Conservation (phyloP, 2,329 filamentous ascomycete species). For the Neofusicoccum laricinum region DNA sequence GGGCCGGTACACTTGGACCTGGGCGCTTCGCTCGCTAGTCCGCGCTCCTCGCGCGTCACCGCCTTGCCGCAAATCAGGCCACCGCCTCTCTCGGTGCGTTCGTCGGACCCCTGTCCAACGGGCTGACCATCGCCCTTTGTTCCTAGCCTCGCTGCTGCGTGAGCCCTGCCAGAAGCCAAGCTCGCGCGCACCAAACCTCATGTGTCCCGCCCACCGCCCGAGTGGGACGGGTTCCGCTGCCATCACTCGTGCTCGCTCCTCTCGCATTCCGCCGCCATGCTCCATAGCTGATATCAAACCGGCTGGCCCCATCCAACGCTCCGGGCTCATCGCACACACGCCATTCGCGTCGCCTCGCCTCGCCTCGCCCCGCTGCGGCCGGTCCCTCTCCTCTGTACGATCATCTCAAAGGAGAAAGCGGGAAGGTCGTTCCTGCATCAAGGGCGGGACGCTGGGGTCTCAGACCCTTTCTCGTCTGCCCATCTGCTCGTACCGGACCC, state of each 20-base stretch:
- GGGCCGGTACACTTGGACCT: no score
- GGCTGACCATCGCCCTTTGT: neutral
- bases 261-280: neutral
- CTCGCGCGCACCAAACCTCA: slow-evolving; percentile 4
- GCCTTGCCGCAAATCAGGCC: slow-evolving; percentile 10
- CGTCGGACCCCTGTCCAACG: neutral
- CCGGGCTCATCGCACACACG: neutral
- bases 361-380: slow-evolving; percentile 5
- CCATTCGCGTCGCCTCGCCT: neutral
- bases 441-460: neutral
- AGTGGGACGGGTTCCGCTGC: neutral
- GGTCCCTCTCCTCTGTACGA: neutral
- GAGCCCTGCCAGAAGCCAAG: neutral
- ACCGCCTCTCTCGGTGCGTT: neutral
- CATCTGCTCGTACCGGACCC: neutral
- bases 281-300: neutral
- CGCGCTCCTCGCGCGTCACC: neutral
- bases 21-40: neutral
- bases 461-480: neutral
- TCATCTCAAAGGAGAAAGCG: neutral
- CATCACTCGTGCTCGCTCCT: neutral
- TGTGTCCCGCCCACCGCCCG: neutral
- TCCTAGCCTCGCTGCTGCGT: neutral
- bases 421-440: slow-evolving; percentile 1
- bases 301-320: neutral